Base-by-base conservation (phyloP, 176 grass and related monocot species). In the Saccharum spontaneum region DNA sequence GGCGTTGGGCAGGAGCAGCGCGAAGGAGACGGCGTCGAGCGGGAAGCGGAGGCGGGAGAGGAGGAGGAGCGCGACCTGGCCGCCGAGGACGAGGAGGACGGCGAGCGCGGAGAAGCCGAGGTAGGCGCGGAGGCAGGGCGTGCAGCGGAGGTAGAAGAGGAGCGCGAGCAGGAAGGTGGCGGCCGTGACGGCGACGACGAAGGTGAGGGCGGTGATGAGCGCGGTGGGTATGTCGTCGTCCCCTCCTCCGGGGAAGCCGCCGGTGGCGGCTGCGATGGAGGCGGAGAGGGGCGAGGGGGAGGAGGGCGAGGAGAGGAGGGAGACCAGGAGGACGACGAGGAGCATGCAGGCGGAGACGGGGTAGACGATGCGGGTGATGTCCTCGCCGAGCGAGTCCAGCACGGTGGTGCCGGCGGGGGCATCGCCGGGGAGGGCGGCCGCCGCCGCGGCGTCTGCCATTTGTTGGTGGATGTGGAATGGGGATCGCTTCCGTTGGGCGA, bases 261-360 rank as follows among this genome's bases (percentile, higher is more conserved):
- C 60, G 83, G 76, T 78, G 50, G 78, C 55, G 37, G 65, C 59
- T 30, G 89, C 37, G 54, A 77, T 39, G 31, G 88, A 45, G 67
- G 54, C 74, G 45, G 88, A 11, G 82, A 89, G 33, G 31, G 83
- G 78, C 59, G 82, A 83, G 8, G 87, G 65, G 76, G 87, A 77
- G 69, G 65, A 55, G 46, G 85, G 59, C 65, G 86, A 91, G 63
- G 90, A 83, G 69, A 98, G 92, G 66, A 82, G 82, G 73, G 91
- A 91, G 80, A 98, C 93, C 55, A 98, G 95, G 79, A 98, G 87
- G 34, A 98, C 95, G 63, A 98, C 93, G 39, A 98, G 91, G 79
- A 98, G 73, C 95, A 98, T 98, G 82, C 93, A 98, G 79, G 86
- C 83, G 79, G 95, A 98, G 34, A 98, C 95, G 1, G 95, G 95